These are phyloP conservation scores for Fragaria ananassa DNA, from an alignment of 306 rosid genomes.

Conservation along the genomic window DNA sequence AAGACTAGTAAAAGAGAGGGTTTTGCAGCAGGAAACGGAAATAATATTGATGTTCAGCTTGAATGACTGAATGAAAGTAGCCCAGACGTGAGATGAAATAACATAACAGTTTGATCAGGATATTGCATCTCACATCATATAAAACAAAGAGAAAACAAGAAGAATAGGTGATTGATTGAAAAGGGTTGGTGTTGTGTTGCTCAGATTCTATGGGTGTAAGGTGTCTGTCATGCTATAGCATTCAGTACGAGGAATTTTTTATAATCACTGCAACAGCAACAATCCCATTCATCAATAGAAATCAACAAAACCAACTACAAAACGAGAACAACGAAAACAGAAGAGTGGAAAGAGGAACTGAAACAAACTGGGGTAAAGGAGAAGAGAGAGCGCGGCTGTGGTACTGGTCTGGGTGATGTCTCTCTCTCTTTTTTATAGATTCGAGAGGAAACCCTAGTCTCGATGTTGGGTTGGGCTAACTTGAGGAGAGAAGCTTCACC, in stretches of 20 bases:
- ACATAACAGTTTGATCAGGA: too few relatives aligned
- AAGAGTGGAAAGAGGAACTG: background rate
- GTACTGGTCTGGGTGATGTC: background rate
- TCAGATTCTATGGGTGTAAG: slow-evolving; percentile 99
- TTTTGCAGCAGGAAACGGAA: too few relatives aligned
- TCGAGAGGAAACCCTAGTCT: background rate
- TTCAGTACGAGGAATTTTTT: slow-evolving; percentile 98
- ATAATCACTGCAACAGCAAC: slow-evolving; percentile 73
- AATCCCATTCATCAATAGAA: background rate
- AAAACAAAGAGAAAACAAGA: background rate
- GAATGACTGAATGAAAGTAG: too few relatives aligned
- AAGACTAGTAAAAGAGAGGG: too few relatives aligned
- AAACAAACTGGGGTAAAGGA: background rate
- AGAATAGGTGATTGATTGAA: background rate
- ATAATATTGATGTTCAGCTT: too few relatives aligned
- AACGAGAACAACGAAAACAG: background rate
- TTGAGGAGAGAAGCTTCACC: background rate
- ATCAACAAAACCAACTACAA: background rate
- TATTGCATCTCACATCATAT: too few relatives aligned
- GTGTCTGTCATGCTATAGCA: slow-evolving; percentile 94
- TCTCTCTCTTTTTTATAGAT: background rate
- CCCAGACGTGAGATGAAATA: too few relatives aligned
- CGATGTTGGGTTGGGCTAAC: background rate
- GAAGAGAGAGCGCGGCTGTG: background rate
- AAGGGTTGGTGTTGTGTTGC: slow-evolving; percentile 34